Conservation (phyloP, 495 filamentous ascomycete genomes). For the Penicillium subrubescens region DNA sequence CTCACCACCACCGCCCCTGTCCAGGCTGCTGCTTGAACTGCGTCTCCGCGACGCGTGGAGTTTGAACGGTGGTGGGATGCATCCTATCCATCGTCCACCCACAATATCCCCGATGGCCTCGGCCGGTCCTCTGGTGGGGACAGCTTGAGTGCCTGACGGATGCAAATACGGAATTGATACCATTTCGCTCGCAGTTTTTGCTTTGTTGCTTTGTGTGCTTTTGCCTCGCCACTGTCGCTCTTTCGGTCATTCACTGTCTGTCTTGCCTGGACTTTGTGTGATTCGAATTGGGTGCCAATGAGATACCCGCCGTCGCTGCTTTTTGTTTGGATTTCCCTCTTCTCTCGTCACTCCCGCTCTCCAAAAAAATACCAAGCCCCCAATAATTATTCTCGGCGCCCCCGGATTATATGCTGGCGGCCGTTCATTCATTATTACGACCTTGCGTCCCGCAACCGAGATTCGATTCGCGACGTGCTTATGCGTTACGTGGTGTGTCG, state of each 20-base stretch:
- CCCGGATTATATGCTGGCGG: slow-evolving; percentile 19
- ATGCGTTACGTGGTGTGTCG: slow-evolving; percentile 45
- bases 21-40: slow-evolving; percentile 53
- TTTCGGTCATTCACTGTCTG: background rate
- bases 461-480: slow-evolving; percentile 35
- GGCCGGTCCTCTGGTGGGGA: background rate
- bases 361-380: slow-evolving; percentile 22
- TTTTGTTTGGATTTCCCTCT: slow-evolving; percentile 22
- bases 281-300: slow-evolving; percentile 27
- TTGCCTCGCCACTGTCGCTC: slow-evolving; percentile 33
- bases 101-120: slow-evolving; percentile 18
- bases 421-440: slow-evolving; percentile 43
- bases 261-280: slow-evolving; percentile 3
- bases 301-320: slow-evolving; percentile 43
- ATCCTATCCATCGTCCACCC: slow-evolving; percentile 25
- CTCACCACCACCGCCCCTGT: slow-evolving; percentile 45
- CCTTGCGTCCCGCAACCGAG: slow-evolving; percentile 39
- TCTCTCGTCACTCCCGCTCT: background rate
- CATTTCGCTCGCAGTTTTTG: slow-evolving; percentile 18
- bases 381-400: slow-evolving; percentile 18
- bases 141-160: slow-evolving; percentile 11
- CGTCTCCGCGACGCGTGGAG: slow-evolving; percentile 32
- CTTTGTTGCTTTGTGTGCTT: slow-evolving; percentile 22
- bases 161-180: slow-evolving; percentile 32
- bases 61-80: slow-evolving; percentile 51